Evolutionary conservation across 495 filamentous ascomycete species (phyloP).

Genomic region (Acidiella bohemica): DNA sequence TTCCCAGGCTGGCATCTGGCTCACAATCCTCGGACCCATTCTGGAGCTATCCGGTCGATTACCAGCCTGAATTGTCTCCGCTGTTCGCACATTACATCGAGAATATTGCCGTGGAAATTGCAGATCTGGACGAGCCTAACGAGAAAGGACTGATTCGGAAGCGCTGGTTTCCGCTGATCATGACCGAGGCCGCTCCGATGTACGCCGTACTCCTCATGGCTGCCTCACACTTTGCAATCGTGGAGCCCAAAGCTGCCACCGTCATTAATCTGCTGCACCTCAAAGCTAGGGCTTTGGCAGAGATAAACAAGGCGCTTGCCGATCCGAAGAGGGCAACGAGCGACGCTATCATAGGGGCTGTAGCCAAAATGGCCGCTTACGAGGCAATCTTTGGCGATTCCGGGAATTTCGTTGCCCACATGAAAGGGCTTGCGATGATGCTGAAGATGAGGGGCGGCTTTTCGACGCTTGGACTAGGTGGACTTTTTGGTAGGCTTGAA

Average conservation of each 20-base stretch:
- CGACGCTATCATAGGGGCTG: conserved; percentile 33
- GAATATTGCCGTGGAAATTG: background rate
- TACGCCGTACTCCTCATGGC: conserved; percentile 2
- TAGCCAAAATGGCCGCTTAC: conserved; percentile 38
- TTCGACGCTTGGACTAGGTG: conserved; percentile 27
- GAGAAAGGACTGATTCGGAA: background rate
- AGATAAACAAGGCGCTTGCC: conserved; percentile 27
- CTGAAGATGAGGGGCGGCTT: conserved; percentile 31
- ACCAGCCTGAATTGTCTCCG: background rate
- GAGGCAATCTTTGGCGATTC: conserved; percentile 34
- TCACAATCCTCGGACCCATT: background rate
- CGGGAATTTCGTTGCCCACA: conserved; percentile 28
- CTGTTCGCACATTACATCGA: conserved; percentile 1
- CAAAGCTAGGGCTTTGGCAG: conserved; percentile 26
- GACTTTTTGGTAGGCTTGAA: no score
- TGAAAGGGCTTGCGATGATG: conserved; percentile 28
- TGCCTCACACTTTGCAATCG: background rate
- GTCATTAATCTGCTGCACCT: conserved; percentile 27
- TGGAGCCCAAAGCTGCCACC: background rate
- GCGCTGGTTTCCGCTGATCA: background rate
- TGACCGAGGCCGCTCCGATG: background rate
- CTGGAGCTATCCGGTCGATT: background rate
- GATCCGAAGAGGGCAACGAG: conserved; percentile 10
- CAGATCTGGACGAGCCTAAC: background rate
- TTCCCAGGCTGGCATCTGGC: background rate